Percentiles rank a stretch among this genome's conserved stretches.
phyloP scores from a whole-genome alignment of 306 rosid genomes.

The Vigna reflexopilosa region DNA sequence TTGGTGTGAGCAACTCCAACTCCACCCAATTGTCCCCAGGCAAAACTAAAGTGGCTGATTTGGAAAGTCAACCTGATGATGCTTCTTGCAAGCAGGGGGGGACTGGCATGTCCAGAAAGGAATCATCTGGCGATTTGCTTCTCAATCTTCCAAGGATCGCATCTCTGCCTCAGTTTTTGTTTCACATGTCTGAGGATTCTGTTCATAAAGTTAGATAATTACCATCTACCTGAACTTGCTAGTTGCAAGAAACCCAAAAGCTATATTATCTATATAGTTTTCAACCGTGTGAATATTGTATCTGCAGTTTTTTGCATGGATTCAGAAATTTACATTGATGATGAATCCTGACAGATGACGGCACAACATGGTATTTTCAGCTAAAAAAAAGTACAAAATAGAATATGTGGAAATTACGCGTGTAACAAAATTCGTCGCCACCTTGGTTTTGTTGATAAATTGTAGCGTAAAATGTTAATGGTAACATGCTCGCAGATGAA shows the following conservation, averaged over 20 bases:
- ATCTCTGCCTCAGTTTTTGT: constrained; percentile 74
- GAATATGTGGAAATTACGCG: not conserved
- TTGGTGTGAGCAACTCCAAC: constrained; percentile 37
- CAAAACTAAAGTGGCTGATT: constrained; percentile 45
- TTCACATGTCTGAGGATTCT: constrained; percentile 57
- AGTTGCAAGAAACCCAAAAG: constrained; percentile 34
- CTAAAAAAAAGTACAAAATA: too few species aligned
- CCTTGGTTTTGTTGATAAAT: too few species aligned
- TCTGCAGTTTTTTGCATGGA: constrained; percentile 39
- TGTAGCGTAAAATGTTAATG: not conserved
- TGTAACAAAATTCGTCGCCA: not conserved
- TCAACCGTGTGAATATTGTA: constrained; percentile 46
- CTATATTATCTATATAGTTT: not conserved
- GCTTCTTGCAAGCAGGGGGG: constrained; percentile 54
- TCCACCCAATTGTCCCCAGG: constrained; percentile 28
- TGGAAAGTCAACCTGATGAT: constrained; percentile 45
- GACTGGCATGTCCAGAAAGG: constrained; percentile 62
- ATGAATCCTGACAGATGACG: constrained; percentile 48
- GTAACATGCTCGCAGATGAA: not conserved
- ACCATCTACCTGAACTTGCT: constrained; percentile 23
- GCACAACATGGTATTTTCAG: not conserved
- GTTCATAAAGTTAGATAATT: constrained; percentile 54
- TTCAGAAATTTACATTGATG: constrained; percentile 55
- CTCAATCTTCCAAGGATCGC: constrained; percentile 81
- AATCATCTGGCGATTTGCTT: constrained; percentile 74